Evolutionary conservation across 257 asterid species (phyloP).

Genomic region (Dorcoceras hygrometricum): DNA sequence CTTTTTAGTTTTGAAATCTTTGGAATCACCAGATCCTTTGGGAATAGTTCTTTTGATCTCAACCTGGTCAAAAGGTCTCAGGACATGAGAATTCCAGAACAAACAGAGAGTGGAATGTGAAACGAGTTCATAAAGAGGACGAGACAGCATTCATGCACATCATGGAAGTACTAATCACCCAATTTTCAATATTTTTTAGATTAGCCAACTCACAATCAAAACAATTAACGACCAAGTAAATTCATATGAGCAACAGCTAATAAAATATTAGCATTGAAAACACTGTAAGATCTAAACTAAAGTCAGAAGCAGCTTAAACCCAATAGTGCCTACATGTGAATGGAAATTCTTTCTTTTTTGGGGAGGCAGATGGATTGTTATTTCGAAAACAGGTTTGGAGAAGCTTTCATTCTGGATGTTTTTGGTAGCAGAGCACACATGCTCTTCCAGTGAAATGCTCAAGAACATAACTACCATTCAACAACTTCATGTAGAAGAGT

Average conservation of each 20-base stretch:
- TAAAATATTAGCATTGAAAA: too few species aligned
- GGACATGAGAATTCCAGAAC: background rate
- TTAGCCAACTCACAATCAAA: background rate
- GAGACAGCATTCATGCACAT: background rate
- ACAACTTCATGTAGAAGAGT: background rate
- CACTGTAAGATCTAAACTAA: too few species aligned
- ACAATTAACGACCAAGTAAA: constrained; percentile 2
- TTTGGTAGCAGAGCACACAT: too few species aligned
- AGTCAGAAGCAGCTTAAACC: too few species aligned
- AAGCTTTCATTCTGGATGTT: too few species aligned
- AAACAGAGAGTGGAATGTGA: background rate
- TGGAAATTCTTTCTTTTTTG: too few species aligned
- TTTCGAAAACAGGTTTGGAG: too few species aligned
- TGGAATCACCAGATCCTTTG: constrained; percentile 81
- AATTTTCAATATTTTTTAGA: too few species aligned
- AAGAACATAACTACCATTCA: too few species aligned
- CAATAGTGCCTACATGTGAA: too few species aligned
- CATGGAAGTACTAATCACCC: background rate
- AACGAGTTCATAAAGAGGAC: background rate
- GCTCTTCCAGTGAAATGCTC: too few species aligned
- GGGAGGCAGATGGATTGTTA: too few species aligned
- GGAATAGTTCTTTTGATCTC: constrained; percentile 96
- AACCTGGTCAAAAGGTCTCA: constrained; percentile 45
- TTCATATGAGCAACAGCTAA: background rate
- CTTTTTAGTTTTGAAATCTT: constrained; percentile 85